Evolutionary conservation across 2,329 filamentous ascomycete species (phyloP).

Genomic region (Parastagonospora avenae): DNA sequence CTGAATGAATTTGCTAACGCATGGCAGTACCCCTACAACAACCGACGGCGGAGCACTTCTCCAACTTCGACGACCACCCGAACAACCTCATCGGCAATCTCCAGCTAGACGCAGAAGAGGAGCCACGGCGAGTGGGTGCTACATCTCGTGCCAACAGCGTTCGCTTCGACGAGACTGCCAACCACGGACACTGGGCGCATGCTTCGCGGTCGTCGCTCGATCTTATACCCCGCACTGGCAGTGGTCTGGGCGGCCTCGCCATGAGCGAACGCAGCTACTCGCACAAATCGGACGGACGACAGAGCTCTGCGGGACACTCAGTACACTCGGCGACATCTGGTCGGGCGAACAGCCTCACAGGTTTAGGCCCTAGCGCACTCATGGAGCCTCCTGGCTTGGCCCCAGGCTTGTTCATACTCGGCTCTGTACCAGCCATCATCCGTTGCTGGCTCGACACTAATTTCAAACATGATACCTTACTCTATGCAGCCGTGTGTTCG

Average conservation of each 20-base stretch:
- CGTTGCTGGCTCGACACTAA: constrained; percentile 92
- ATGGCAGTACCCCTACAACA: constrained; percentile 75
- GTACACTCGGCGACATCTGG: constrained; percentile 77
- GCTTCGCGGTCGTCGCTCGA: constrained; percentile 82
- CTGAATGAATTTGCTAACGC: constrained; percentile 14
- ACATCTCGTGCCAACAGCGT: constrained; percentile 96
- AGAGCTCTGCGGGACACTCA: constrained; percentile 89
- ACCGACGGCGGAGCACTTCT: constrained; percentile 82
- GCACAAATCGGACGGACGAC: constrained; percentile 93
- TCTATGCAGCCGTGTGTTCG: constrained; percentile 91
- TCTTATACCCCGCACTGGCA: constrained; percentile 77
- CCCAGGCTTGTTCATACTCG: constrained; percentile 82
- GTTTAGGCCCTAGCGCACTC: constrained; percentile 74
- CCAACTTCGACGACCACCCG: constrained; percentile 85
- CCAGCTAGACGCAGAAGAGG: constrained; percentile 85
- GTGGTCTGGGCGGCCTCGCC: constrained; percentile 75
- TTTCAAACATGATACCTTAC: constrained; percentile 85
- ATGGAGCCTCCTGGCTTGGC: constrained; percentile 76
- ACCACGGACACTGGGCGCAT: constrained; percentile 88
- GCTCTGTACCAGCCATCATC: constrained; percentile 90
- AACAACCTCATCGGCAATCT: constrained; percentile 80
- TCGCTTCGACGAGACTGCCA: constrained; percentile 93
- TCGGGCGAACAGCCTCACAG: constrained; percentile 77
- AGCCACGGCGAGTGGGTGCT: constrained; percentile 80
- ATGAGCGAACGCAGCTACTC: constrained; percentile 92